Evolutionary conservation across 2,329 filamentous ascomycete genomes (phyloP).

Genomic region (Colletotrichum falcatum): DNA sequence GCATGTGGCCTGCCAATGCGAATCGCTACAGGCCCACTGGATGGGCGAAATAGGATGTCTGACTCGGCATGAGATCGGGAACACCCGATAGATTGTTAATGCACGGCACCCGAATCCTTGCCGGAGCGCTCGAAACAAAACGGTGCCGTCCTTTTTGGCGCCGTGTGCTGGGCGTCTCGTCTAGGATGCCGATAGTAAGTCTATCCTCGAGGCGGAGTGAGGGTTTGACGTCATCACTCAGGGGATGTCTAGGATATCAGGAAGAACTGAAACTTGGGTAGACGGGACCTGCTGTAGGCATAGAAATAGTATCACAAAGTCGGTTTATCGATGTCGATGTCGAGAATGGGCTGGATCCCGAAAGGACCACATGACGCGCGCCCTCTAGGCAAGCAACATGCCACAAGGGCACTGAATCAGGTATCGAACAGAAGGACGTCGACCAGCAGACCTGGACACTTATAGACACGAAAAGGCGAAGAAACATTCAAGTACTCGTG

Average conservation of each 20-base stretch:
- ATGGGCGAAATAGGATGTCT: not conserved
- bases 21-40: not conserved
- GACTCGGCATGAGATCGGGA: not conserved
- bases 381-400: not conserved
- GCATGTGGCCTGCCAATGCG: not conserved
- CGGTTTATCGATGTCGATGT: not conserved
- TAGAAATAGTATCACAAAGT: not conserved
- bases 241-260: too few species aligned
- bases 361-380: not conserved
- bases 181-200: not conserved
- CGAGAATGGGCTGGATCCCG: not conserved
- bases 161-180: not conserved
- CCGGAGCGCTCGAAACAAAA: too few species aligned
- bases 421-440: too few species aligned
- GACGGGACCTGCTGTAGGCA: too few species aligned
- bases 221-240: not conserved
- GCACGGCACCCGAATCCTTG: not conserved
- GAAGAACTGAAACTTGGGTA: not conserved
- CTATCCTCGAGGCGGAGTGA: not conserved
- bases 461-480: too few species aligned
- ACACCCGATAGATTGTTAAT: not conserved
- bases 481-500: too few species aligned
- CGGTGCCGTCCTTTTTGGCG: not conserved
- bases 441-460: too few species aligned
- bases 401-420: not conserved